Evolutionary conservation across 2,329 filamentous ascomycete species (phyloP).

Genomic region (Cordyceps javanica): DNA sequence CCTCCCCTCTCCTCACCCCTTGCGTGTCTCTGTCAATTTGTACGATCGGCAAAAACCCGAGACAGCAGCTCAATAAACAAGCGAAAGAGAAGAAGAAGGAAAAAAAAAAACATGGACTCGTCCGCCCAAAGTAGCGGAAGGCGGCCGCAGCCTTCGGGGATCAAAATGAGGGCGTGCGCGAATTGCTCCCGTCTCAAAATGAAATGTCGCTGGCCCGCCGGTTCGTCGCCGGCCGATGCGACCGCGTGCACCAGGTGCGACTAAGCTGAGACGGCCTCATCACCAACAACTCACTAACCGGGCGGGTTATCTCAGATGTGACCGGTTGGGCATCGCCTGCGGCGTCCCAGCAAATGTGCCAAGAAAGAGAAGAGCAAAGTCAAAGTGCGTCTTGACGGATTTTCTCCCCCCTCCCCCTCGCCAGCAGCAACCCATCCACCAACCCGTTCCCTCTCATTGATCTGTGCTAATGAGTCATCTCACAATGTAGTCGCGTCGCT

Average conservation of each 20-base stretch:
- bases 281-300: background rate
- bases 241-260: slow-evolving; percentile 5
- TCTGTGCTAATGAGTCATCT: no score
- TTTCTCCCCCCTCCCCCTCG: no score
- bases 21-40: background rate
- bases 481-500: slow-evolving; percentile 22
- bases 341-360: slow-evolving; percentile 19
- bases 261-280: background rate
- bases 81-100: background rate
- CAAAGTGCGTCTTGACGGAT: slow-evolving; percentile 21
- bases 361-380: slow-evolving; percentile 20
- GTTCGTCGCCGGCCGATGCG: background rate
- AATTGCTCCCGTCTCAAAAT: slow-evolving; percentile 8
- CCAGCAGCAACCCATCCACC: no score
- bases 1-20: background rate
- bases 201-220: slow-evolving; percentile 6
- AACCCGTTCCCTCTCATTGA: no score
- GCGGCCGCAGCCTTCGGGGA: background rate
- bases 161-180: slow-evolving; percentile 6
- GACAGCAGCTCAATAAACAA: no score
- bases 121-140: background rate
- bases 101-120: background rate
- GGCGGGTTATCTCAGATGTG: slow-evolving; percentile 17
- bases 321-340: slow-evolving; percentile 19
- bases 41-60: no score